phyloP scores from a whole-genome alignment of 73 alveolate species.

The Paramecium tetraurelia region DNA sequence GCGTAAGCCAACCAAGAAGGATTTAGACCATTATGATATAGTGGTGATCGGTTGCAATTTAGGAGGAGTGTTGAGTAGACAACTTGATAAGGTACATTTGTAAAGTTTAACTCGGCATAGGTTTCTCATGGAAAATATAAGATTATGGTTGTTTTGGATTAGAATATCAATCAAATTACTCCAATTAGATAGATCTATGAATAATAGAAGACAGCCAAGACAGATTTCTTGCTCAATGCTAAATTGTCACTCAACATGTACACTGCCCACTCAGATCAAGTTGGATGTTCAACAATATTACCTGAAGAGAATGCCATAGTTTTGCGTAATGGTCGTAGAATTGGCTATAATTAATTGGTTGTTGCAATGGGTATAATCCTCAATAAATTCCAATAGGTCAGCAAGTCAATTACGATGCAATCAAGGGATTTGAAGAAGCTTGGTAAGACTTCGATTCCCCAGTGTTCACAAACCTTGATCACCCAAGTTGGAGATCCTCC shows the following conservation, averaged over 20 bases:
- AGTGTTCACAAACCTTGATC: conserved; percentile 52
- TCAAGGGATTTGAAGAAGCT: conserved; percentile 76
- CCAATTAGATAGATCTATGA: conserved; percentile 50
- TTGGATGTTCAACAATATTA: conserved; percentile 41
- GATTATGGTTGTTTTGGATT: conserved; percentile 52
- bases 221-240: conserved; percentile 46
- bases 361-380: conserved; percentile 68
- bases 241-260: conserved; percentile 51
- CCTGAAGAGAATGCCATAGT: conserved; percentile 77
- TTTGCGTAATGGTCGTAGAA: conserved; percentile 77
- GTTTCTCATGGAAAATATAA: conserved; percentile 56
- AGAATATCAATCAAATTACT: conserved; percentile 41
- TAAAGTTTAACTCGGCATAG: background rate
- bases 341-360: conserved; percentile 80
- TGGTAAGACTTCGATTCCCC: conserved; percentile 57
- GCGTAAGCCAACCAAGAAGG: conserved; percentile 60
- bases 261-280: conserved; percentile 55
- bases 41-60: conserved; percentile 56
- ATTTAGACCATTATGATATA: conserved; percentile 58
- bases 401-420: conserved; percentile 64
- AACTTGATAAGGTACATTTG: background rate
- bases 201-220: conserved; percentile 52
- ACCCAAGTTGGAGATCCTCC: conserved; percentile 52
- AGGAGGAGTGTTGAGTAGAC: conserved; percentile 61
- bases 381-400: conserved; percentile 35